Base-by-base conservation (phyloP, 345 rosid genomes). In the Toxicodendron radicans region DNA sequence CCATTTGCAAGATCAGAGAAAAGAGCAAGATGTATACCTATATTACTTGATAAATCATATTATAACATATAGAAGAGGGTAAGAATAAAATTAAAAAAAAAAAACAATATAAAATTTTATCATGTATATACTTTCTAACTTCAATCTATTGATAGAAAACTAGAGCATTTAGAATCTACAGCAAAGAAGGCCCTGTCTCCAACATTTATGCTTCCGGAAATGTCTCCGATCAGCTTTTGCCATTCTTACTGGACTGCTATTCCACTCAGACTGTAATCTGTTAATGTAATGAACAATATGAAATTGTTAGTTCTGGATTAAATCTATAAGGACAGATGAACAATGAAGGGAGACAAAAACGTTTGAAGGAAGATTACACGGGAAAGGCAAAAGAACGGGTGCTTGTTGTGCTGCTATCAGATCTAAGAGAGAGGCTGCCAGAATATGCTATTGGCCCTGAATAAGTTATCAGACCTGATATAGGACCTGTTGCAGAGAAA, bases 321-420 rank as follows among this genome's bases (percentile, higher is more conserved):
- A 30, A 54, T 24, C 43, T 12, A 46, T 21, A 11, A 7, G 59
- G 1, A 5, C 23, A 24, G 53, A 12, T 8, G 56, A 18, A 14
- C 17, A 30, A 61, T 9, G 6, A 43, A 4, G 20, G 1, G 8
- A 30, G 60, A 70, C 12, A 30, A 33, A 5, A n/a, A 68, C 52
- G 35, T 38, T 52, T 45, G 9, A 7, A 58, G 75, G 52, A 51
- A 66, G 35, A 18, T 76, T 87, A 95, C 99, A 86, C 57, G 0
- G 99, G 99, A 79, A 95, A 95, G 72, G 99, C 97, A 17, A 95
- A 95, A 35, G 99, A 95, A 73, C 94, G 89, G 68, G 90, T 86
- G 80, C 98, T 95, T 0, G 98, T 86, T 14, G 96, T 86, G 86
- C 99, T 95, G 89, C 97, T 89, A 68, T 95, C 97, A 0, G 98